phyloP scores from a whole-genome alignment of 345 rosid genomes.

The Gossypioides kirkii region DNA sequence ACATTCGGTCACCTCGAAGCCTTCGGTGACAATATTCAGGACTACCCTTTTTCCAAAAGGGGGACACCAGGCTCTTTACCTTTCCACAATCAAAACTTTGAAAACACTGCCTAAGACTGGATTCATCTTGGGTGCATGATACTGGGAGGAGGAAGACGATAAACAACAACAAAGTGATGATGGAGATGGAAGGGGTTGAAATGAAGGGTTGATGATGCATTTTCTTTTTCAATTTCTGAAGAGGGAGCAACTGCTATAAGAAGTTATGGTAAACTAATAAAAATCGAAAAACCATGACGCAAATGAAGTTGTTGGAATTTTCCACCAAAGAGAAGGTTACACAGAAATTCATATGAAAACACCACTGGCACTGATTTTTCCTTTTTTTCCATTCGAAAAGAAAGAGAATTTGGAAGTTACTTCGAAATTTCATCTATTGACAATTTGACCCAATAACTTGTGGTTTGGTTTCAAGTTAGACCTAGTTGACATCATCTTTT shows the following conservation, averaged over 20 bases:
- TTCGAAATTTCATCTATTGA: neutral
- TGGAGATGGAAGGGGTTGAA: neutral
- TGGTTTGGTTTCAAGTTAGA: too few species aligned
- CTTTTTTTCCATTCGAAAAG: neutral
- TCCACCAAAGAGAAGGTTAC: neutral
- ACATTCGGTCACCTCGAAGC: neutral
- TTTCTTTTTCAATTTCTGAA: neutral
- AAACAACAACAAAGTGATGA: neutral
- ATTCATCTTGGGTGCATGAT: neutral
- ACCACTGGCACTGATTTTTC: neutral
- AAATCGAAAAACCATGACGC: neutral
- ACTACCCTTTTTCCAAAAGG: neutral
- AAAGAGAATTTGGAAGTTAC: neutral
- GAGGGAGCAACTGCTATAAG: neutral
- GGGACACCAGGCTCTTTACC: neutral
- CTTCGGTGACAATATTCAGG: neutral
- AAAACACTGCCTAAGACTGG: neutral
- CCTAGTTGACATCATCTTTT: neutral
- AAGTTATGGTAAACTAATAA: neutral
- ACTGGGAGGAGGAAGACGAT: neutral
- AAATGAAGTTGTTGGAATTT: neutral
- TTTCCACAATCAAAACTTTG: neutral
- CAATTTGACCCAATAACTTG: neutral
- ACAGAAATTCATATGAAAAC: neutral
- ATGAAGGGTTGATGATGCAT: neutral